phyloP scores from a whole-genome alignment of 2,329 filamentous ascomycete species.

The Pestalotiopsis sp. region DNA sequence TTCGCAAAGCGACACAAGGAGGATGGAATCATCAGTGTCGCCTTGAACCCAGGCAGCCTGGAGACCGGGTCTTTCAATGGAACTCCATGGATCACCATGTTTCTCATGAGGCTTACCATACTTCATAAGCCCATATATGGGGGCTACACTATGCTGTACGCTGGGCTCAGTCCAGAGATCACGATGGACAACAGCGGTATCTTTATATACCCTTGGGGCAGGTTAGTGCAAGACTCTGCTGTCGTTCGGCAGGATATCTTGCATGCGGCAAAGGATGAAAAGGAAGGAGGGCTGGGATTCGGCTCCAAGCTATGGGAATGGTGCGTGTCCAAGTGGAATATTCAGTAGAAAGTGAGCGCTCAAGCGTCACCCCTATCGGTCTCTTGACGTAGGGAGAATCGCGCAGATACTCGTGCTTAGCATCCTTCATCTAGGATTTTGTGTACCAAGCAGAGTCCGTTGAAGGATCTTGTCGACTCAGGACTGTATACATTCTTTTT shows the following conservation, averaged over 20 bases:
- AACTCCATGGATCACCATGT: conserved; percentile 15
- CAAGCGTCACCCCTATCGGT: background rate
- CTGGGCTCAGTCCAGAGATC: background rate
- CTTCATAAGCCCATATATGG: background rate
- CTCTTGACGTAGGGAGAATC: background rate
- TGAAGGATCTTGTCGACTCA: no score
- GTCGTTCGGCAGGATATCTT: background rate
- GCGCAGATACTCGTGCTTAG: no score
- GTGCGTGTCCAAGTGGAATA: background rate
- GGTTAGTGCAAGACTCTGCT: background rate
- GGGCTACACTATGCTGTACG: background rate
- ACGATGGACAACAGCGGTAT: background rate
- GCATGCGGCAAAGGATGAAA: background rate
- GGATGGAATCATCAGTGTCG: no score
- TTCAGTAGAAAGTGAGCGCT: background rate
- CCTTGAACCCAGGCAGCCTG: no score
- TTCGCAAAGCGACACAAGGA: no score
- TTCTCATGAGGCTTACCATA: background rate
- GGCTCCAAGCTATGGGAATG: background rate
- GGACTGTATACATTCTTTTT: no score
- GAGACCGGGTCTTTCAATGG: no score
- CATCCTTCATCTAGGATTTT: no score
- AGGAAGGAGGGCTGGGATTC: background rate
- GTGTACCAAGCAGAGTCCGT: no score
- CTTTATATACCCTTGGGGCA: background rate